These are phyloP conservation scores for Bimuria novae-zelandiae DNA, from an alignment of 2,329 filamentous ascomycete species.

Conservation along the genomic window DNA sequence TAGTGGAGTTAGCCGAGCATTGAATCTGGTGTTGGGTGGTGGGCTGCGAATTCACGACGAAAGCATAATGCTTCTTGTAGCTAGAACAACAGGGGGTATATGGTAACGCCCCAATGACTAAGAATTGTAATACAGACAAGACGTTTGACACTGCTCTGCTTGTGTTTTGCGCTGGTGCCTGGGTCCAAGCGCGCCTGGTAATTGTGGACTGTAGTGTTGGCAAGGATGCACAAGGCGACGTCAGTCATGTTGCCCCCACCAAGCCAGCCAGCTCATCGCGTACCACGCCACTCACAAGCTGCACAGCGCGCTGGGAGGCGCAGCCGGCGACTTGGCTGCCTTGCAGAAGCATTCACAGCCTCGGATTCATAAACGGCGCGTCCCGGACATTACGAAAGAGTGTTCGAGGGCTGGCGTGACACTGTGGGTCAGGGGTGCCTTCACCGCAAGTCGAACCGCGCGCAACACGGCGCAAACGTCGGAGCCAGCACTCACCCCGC, in stretches of 20 bases:
- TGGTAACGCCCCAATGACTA: conserved; percentile 17
- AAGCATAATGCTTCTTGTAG: conserved; percentile 28
- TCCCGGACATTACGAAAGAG: not conserved
- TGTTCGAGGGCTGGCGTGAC: not conserved
- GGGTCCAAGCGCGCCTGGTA: not conserved
- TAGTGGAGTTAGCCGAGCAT: conserved; percentile 33
- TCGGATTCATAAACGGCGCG: not conserved
- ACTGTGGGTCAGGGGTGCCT: conserved; percentile 11
- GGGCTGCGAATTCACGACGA: conserved; percentile 9
- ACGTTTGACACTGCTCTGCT: not conserved
- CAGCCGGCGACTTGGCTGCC: conserved; percentile 10
- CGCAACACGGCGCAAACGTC: not conserved
- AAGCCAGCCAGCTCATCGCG: conserved; percentile 19
- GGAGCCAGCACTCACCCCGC: not conserved
- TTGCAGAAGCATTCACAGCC: conserved; percentile 4
- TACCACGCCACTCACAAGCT: conserved; percentile 16
- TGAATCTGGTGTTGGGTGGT: conserved; percentile 21
- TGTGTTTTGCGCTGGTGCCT: conserved; percentile 6
- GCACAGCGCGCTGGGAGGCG: conserved; percentile 10
- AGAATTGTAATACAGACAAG: conserved; percentile 35
- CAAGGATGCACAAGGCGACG: too few species aligned
- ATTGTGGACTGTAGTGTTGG: too few species aligned
- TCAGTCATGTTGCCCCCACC: too few species aligned
- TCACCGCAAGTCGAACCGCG: conserved; percentile 21
- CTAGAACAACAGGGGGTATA: conserved; percentile 26